Conservation (phyloP, 2,329 filamentous ascomycete species). For the Byssoonygena ceratinophila region DNA sequence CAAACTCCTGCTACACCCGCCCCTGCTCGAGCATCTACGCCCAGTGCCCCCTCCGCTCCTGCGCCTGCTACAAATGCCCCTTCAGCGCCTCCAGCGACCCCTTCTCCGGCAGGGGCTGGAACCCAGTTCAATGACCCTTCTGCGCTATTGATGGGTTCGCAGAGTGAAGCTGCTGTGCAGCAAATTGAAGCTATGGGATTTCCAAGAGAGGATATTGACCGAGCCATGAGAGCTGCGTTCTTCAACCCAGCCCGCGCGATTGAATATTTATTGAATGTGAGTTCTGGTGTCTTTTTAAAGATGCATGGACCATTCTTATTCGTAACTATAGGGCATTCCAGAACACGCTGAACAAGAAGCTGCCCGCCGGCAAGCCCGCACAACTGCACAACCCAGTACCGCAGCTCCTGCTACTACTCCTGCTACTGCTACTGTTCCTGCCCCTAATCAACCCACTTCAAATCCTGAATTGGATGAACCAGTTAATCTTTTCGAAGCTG, state of each 20-base stretch:
- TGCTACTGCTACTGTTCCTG: too few relatives aligned
- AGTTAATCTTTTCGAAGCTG: slow-evolving; percentile 87
- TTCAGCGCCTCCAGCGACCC: slow-evolving; percentile 15
- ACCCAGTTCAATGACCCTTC: slow-evolving; percentile 59
- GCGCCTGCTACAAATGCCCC: slow-evolving; percentile 14
- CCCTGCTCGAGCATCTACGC: slow-evolving; percentile 13
- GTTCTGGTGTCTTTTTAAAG: slow-evolving; percentile 22
- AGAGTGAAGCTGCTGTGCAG: slow-evolving; percentile 69
- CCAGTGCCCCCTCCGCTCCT: slow-evolving; percentile 15
- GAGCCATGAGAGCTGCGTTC: slow-evolving; percentile 90
- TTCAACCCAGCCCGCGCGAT: slow-evolving; percentile 96
- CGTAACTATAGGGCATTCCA: slow-evolving; percentile 65
- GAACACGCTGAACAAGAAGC: slow-evolving; percentile 62
- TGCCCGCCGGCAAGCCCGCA: slow-evolving; percentile 17
- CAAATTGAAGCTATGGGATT: slow-evolving; percentile 99
- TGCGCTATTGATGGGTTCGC: slow-evolving; percentile 73
- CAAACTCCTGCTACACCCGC: slow-evolving; percentile 28
- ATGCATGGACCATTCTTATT: not conserved
- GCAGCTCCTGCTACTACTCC: too few relatives aligned
- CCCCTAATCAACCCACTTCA: slow-evolving; percentile 25
- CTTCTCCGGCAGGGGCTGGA: slow-evolving; percentile 21
- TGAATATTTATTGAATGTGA: slow-evolving; percentile 81
- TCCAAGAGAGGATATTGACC: slow-evolving; percentile 73
- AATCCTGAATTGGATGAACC: slow-evolving; percentile 45
- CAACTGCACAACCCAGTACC: slow-evolving; percentile 36